Percentiles rank a stretch among this genome's conserved stretches.
phyloP scores from a whole-genome alignment of 495 filamentous ascomycete species.

The Acidiella bohemica region DNA sequence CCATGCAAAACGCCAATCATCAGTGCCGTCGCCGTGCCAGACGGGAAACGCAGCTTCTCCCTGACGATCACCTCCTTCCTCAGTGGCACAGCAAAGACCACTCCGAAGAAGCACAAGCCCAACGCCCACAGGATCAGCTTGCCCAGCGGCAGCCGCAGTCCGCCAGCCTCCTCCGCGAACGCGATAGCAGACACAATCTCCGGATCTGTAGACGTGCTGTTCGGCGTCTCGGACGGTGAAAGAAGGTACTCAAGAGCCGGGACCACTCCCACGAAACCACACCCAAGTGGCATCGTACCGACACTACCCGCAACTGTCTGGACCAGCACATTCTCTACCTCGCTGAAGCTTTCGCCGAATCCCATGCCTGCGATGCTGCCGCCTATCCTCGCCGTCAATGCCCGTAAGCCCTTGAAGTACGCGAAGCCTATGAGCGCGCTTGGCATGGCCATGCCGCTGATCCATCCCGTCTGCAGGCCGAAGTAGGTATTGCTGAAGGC shows the following conservation, averaged over 20 bases:
- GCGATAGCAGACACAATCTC: slow-evolving; percentile 12
- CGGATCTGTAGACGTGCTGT: slow-evolving; percentile 3
- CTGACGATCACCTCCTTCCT: slow-evolving; percentile 79
- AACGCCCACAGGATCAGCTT: slow-evolving; percentile 79
- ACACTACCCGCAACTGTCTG: slow-evolving; percentile 92
- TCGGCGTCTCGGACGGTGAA: slow-evolving; percentile 57
- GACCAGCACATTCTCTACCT: slow-evolving; percentile 90
- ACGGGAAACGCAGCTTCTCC: slow-evolving; percentile 87
- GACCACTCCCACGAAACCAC: slow-evolving; percentile 87
- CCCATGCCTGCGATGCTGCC: slow-evolving; percentile 1
- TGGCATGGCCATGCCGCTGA: slow-evolving; percentile 78
- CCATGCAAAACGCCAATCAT: slow-evolving; percentile 85
- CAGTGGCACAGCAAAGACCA: slow-evolving; percentile 84
- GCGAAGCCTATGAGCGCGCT: slow-evolving; percentile 91
- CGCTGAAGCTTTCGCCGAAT: slow-evolving; percentile 13
- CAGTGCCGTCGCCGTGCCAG: slow-evolving; percentile 85
- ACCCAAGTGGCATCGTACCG: slow-evolving; percentile 92
- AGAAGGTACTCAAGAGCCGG: slow-evolving; percentile 84
- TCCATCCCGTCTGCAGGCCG: slow-evolving; percentile 93
- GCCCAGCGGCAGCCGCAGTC: slow-evolving; percentile 50
- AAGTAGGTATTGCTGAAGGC: slow-evolving; percentile 97
- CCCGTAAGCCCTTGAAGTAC: slow-evolving; percentile 53
- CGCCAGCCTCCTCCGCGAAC: slow-evolving; percentile 10
- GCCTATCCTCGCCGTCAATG: slow-evolving; percentile 51
- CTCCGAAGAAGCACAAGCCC: slow-evolving; percentile 87